These are phyloP conservation scores for Lasiosphaeris hirsuta DNA, from an alignment of 495 filamentous ascomycete species.

Conservation along the genomic window DNA sequence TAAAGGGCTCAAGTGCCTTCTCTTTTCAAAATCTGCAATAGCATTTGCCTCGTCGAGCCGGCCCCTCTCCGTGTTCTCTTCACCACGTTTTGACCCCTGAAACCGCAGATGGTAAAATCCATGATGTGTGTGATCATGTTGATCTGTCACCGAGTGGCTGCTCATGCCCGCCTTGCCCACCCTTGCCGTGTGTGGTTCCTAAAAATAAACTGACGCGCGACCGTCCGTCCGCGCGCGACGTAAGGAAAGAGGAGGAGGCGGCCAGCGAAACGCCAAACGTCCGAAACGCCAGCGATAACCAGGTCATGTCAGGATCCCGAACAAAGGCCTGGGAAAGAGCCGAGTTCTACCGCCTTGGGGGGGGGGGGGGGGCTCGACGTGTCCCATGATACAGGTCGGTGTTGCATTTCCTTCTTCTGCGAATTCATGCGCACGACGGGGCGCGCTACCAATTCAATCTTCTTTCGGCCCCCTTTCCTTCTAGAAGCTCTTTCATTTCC, in stretches of 20 bases:
- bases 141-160: too few species aligned
- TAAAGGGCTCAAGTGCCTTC: too few species aligned
- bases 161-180: too few species aligned
- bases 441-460: not conserved
- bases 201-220: slow-evolving; percentile 4
- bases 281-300: slow-evolving; percentile 3
- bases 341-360: not conserved
- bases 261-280: slow-evolving; percentile 10
- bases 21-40: too few species aligned
- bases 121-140: too few species aligned
- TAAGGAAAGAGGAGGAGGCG: too few species aligned
- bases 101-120: too few species aligned
- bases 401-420: not conserved
- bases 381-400: slow-evolving; percentile 6
- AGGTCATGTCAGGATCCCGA: not conserved
- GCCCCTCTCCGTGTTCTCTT: too few species aligned
- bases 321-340: slow-evolving; percentile 2
- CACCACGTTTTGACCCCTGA: too few species aligned
- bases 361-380: not conserved
- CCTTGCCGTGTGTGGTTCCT: slow-evolving; percentile 1
- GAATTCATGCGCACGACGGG: slow-evolving; percentile 3
- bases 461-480: not conserved
- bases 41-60: too few species aligned
- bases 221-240: not conserved
- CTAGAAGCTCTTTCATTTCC: slow-evolving; percentile 11